Percentiles rank a stretch among this genome's conserved stretches.
phyloP scores from a whole-genome alignment of 2,329 filamentous ascomycete species.

The Aspergillus unguis region DNA sequence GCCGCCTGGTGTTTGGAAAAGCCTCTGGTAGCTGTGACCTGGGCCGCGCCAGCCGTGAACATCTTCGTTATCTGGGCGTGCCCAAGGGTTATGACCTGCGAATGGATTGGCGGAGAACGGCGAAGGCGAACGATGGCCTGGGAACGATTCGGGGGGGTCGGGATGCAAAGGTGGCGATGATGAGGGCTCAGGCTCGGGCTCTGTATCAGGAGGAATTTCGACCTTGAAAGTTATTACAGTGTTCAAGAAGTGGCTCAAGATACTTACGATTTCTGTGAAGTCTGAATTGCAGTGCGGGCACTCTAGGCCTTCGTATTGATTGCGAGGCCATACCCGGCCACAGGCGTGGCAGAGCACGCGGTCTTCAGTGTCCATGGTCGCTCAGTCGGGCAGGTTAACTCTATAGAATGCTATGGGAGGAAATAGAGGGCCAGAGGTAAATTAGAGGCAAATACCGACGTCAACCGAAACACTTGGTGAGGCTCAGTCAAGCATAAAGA shows the following conservation, averaged over 20 bases:
- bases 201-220: slow-evolving; percentile 32
- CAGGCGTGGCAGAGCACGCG: slow-evolving; percentile 86
- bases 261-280: slow-evolving; percentile 78
- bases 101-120: slow-evolving; percentile 31
- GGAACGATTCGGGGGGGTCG: slow-evolving; percentile 28
- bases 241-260: slow-evolving; percentile 4
- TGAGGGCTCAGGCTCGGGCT: slow-evolving; percentile 12
- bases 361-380: slow-evolving; percentile 46
- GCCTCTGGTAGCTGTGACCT: slow-evolving; percentile 31
- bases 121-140: slow-evolving; percentile 17
- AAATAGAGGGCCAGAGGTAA: neutral
- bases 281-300: slow-evolving; percentile 79
- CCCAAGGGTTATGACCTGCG: slow-evolving; percentile 49
- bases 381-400: too few relatives aligned
- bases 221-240: slow-evolving; percentile 22
- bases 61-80: slow-evolving; percentile 38
- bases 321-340: slow-evolving; percentile 73
- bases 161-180: neutral
- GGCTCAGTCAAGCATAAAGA: slow-evolving; percentile 7
- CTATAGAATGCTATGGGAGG: too few relatives aligned
- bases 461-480: neutral
- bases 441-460: neutral
- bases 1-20: slow-evolving; percentile 46
- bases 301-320: slow-evolving; percentile 57
- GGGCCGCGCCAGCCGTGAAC: slow-evolving; percentile 6